phyloP scores from a whole-genome alignment of 805 yeast species.

The Cyberlindnera euphorbiae region DNA sequence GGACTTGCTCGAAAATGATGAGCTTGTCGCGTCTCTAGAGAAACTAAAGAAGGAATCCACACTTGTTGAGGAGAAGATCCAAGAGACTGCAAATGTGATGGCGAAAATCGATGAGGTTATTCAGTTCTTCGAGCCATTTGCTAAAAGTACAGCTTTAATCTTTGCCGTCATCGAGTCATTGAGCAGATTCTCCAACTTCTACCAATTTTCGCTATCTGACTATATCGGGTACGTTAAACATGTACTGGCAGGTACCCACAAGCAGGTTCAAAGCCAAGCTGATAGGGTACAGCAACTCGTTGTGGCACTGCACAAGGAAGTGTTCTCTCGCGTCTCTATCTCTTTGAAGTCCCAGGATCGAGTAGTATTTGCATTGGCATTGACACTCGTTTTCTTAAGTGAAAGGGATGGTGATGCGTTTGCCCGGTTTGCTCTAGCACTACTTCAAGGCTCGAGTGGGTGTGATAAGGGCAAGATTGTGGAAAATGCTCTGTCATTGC shows the following conservation, averaged over 20 bases:
- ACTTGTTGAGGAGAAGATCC: slow-evolving; percentile 47
- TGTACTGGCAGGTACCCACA: slow-evolving; percentile 22
- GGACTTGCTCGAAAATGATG: slow-evolving; percentile 63
- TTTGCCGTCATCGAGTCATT: slow-evolving; percentile 44
- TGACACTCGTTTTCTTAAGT: slow-evolving; percentile 27
- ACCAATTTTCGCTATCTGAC: slow-evolving; percentile 51
- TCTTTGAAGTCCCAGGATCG: slow-evolving; percentile 33
- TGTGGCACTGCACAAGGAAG: slow-evolving; percentile 38
- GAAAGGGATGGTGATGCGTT: slow-evolving; percentile 18
- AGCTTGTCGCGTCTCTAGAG: slow-evolving; percentile 56
- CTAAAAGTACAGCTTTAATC: slow-evolving; percentile 47
- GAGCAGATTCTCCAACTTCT: slow-evolving; percentile 42
- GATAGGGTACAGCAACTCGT: slow-evolving; percentile 31
- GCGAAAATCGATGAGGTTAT: slow-evolving; percentile 45
- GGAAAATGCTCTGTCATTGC: slow-evolving; percentile 9
- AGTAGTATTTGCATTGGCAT: slow-evolving; percentile 34
- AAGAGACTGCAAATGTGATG: slow-evolving; percentile 52
- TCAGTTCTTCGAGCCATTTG: slow-evolving; percentile 46
- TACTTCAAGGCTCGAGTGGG: slow-evolving; percentile 4
- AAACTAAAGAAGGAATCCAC: slow-evolving; percentile 57
- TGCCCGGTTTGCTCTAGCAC: slow-evolving; percentile 7
- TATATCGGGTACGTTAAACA: slow-evolving; percentile 32
- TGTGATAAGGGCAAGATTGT: not conserved
- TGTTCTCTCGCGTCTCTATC: slow-evolving; percentile 41
- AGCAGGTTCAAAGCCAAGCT: not conserved